Evolutionary conservation across 305 asterid genomes (phyloP), one percentile per base, ranked within the genome.

Genomic region (Fraxinus albicans): DNA sequence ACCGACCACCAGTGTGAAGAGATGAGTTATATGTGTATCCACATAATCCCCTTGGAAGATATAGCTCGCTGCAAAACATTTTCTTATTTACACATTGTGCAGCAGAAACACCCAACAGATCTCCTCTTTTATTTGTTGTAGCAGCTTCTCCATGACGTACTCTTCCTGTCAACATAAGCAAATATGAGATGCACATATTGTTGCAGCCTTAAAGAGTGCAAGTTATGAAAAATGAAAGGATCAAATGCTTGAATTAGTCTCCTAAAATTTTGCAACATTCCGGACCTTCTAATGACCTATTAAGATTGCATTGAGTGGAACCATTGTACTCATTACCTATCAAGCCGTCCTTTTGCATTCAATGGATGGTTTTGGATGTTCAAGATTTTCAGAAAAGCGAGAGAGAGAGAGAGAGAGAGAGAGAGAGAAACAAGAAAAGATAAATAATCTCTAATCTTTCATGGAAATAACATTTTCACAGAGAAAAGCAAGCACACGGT

Each of bases 91-190:
- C 87, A 73, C 53, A 79, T 73, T 63, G 81, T 76, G 85, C 81
- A 79, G 91, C 76, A 85, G 76, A 83, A 81, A 83, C 83, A 27
- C 83, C 82, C 74, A 81, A 47, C 38, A 27, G 83, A 70, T 83
- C 89, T 67, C 90, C 90, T 81, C 88, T 87, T 74, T 80, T 89
- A 76, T 55, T 83, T 85, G 73, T 82, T 72, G 85, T 44, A 83
- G 74, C 83, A 88, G 90, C 85, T 86, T 92, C 94, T 47, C 87
- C 86, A 81, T 79, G 91, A 80, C 58, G 77, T 83, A 84, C 60
- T 76, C 82, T 88, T 81, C 93, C 97, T 89, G 89, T 73, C 77
- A 80, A 86, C 73, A 80, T 53, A 80, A 81, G 83, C 8, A 84
- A 73, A 84, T 25, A 60, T 53, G 58, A 82, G 31, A 82, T 31